Evolutionary conservation across 2,329 filamentous ascomycete species (phyloP).

Genomic region (Colletotrichum scovillei): DNA sequence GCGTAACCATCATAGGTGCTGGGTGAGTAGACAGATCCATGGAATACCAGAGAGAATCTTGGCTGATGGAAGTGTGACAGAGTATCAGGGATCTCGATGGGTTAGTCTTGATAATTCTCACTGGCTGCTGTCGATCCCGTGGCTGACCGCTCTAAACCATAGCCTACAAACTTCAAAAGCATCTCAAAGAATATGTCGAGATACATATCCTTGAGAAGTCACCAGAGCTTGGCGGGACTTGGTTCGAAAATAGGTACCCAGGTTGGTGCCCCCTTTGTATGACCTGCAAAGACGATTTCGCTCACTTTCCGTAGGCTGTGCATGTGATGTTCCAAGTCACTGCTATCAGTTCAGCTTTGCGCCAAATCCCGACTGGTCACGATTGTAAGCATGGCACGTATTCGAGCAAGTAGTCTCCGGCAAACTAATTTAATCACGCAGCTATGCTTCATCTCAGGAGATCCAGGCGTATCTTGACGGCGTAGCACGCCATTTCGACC

Average conservation of each 20-base stretch:
- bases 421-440: neutral
- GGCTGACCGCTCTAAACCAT: neutral
- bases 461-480: slow-evolving; percentile 53
- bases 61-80: neutral
- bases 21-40: neutral
- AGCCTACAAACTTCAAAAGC: slow-evolving; percentile 38
- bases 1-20: neutral
- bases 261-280: neutral
- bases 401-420: neutral
- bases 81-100: neutral
- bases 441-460: slow-evolving; percentile 50
- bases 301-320: slow-evolving; percentile 40
- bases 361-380: slow-evolving; percentile 53
- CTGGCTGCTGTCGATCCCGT: neutral
- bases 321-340: slow-evolving; percentile 56
- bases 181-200: slow-evolving; percentile 37
- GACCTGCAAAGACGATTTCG: neutral
- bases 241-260: slow-evolving; percentile 53
- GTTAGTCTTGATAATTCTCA: neutral
- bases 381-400: slow-evolving; percentile 37
- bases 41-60: neutral
- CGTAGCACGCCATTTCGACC: slow-evolving; percentile 48
- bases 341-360: slow-evolving; percentile 56
- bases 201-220: slow-evolving; percentile 56
- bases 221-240: slow-evolving; percentile 55